phyloP scores from a whole-genome alignment of 768 basidiomycete genomes.

The Roridomyces roridus region DNA sequence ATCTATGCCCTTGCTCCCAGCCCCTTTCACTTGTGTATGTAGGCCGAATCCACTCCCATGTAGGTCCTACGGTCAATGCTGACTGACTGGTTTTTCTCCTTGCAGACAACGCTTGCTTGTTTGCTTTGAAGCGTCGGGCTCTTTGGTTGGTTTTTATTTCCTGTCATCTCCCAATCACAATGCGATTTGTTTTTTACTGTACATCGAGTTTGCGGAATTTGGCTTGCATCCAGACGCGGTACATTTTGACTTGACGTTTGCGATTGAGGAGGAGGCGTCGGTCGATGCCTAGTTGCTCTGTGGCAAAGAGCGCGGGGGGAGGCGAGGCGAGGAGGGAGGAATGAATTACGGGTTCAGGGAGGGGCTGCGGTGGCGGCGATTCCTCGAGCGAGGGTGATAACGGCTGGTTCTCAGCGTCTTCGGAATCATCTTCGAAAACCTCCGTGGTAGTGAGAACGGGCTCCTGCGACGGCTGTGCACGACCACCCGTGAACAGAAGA shows the following conservation, averaged over 20 bases:
- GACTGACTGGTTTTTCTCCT: conserved; percentile 11
- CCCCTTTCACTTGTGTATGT: conserved; percentile 21
- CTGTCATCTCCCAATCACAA: no score
- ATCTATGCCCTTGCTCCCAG: not conserved
- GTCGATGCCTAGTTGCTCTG: conserved; percentile 89
- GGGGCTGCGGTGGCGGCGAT: not conserved
- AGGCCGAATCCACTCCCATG: conserved; percentile 9
- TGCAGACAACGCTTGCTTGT: no score
- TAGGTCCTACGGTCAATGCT: conserved; percentile 12
- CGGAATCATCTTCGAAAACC: conserved; percentile 42
- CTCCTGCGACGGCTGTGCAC: conserved; percentile 39
- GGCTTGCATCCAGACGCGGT: conserved; percentile 93
- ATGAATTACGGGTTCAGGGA: conserved; percentile 32
- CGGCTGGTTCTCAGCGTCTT: conserved; percentile 16
- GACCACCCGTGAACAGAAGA: conserved; percentile 75
- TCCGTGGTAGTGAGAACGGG: conserved; percentile 40
- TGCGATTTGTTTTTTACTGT: no score
- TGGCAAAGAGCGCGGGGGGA: conserved; percentile 71
- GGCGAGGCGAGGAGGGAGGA: conserved; percentile 48
- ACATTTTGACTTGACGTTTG: conserved; percentile 96
- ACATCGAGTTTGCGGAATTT: conserved; percentile 66
- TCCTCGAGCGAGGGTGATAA: conserved; percentile 18
- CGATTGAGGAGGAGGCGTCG: conserved; percentile 90
- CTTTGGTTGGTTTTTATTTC: no score
- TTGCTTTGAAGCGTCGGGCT: not conserved